Base-by-base conservation (phyloP, 352 stramenopile genomes). In the Phytophthora macrochlamydospora region DNA sequence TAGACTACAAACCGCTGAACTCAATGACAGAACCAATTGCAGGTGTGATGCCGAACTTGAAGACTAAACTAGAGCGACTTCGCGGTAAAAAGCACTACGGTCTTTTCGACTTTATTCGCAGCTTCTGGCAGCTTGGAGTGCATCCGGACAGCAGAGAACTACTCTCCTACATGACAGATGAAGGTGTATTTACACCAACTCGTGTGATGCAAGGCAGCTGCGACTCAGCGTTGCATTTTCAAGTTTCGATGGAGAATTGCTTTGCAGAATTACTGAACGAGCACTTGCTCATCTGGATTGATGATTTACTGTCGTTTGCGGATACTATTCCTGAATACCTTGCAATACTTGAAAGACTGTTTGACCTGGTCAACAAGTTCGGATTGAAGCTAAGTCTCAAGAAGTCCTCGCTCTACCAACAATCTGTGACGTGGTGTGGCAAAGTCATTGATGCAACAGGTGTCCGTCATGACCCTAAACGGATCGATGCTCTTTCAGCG, bases 241-340 rank as follows among this genome's bases (percentile, higher is more conserved):
- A 65, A 33, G 28, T 53, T 0, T 55, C 50, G 30, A 59, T 65
- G 58, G 50, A 65, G 30, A 11, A 7, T 2, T 59, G 58, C 28
- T 58, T 65, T 24, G 12, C 30, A 4, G 40, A 50, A 29, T 38
- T 65, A n/a, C 58, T 59, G 24, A 54, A 65, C 40, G 35, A 59
- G 14, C 46, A 60, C 28, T 24, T 75, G 7, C 29, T 80, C 18
- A 58, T 75, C 13, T 80, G 72, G 59, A 72, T 80, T 35, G 72
- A 75, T 40, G 64, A 80, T 44, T 31, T 80, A 2, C 52, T 80
- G 1, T 18, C 75, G 0, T 76, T 67, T 46, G 68, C 63, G 2
- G 18, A 52, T 7, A 46, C 63, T 32, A 51, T 68, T 24, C 51
- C 55, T 5, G 3, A 53, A 67, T 14, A 66, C 44, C 3, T 77